phyloP scores from a whole-genome alignment of 1,284 basidiomycete genomes.

The Boletus albobrunnescens region DNA sequence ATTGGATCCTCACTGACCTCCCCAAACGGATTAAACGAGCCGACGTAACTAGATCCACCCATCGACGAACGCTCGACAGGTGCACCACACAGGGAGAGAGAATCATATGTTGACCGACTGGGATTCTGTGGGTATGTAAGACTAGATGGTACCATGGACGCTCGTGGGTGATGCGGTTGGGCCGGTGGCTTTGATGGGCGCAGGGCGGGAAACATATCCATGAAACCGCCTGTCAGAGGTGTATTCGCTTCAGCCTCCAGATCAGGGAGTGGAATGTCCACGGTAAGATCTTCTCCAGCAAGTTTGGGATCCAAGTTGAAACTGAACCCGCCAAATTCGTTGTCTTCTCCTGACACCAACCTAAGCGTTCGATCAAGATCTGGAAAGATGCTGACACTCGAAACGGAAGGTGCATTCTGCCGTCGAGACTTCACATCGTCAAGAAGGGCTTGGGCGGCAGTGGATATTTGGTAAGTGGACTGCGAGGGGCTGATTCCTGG shows the following conservation, averaged over 20 bases:
- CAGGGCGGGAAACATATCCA: slow-evolving; percentile 63
- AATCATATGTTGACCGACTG: slow-evolving; percentile 52
- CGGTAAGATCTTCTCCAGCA: slow-evolving; percentile 47
- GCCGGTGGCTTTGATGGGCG: slow-evolving; percentile 33
- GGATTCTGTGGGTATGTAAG: slow-evolving; percentile 45
- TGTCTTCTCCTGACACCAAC: slow-evolving; percentile 57
- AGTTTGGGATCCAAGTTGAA: slow-evolving; percentile 79
- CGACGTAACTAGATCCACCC: slow-evolving; percentile 54
- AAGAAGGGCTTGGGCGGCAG: slow-evolving; percentile 75
- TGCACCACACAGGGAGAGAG: slow-evolving; percentile 38
- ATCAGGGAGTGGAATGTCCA: slow-evolving; percentile 44
- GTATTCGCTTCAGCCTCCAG: slow-evolving; percentile 50
- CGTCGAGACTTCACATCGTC: slow-evolving; percentile 79
- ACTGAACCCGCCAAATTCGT: slow-evolving; percentile 63
- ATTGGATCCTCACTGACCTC: slow-evolving; percentile 47
- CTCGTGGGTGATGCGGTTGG: slow-evolving; percentile 32
- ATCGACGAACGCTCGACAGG: slow-evolving; percentile 45
- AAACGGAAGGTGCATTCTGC: slow-evolving; percentile 49
- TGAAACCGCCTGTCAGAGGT: slow-evolving; percentile 58
- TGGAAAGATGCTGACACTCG: slow-evolving; percentile 76
- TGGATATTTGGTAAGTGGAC: slow-evolving; percentile 82
- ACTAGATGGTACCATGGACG: slow-evolving; percentile 50
- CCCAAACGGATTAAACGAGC: slow-evolving; percentile 76
- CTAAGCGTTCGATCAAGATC: slow-evolving; percentile 80
- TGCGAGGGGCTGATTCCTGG: slow-evolving; percentile 55